These are phyloP conservation scores for Sporothrix curviconia DNA, from an alignment of 2,329 filamentous ascomycete genomes.

Conservation along the genomic window DNA sequence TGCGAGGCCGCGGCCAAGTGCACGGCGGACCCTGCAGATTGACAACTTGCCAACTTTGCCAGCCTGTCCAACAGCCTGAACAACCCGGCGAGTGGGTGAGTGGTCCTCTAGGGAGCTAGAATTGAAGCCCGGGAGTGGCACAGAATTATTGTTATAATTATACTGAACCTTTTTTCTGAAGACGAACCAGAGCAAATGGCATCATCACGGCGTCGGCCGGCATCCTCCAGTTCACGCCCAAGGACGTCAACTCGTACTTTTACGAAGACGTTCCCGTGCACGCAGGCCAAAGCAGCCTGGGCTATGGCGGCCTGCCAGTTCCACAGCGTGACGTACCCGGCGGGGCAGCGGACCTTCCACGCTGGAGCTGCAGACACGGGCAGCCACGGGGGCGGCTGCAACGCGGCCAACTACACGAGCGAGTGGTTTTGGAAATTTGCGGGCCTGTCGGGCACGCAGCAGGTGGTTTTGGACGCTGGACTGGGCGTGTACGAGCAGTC, in stretches of 20 bases:
- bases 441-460: conserved; percentile 15
- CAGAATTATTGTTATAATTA: no score
- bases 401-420: conserved; percentile 16
- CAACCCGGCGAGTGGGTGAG: conserved; percentile 13
- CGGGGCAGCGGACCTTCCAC: conserved; percentile 15
- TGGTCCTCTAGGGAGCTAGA: no score
- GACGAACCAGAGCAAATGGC: conserved; percentile 17
- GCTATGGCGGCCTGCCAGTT: conserved; percentile 17
- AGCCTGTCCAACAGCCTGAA: conserved; percentile 15
- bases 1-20: conserved; percentile 9
- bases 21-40: conserved; percentile 11
- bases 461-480: conserved; percentile 19
- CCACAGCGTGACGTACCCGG: conserved; percentile 15
- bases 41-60: conserved; percentile 17
- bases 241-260: conserved; percentile 16
- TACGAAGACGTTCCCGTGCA: conserved; percentile 17
- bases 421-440: conserved; percentile 17
- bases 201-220: conserved; percentile 7
- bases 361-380: conserved; percentile 16
- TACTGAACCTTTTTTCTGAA: no score
- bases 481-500: conserved; percentile 16
- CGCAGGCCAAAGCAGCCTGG: conserved; percentile 13
- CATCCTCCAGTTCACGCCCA: conserved; percentile 14
- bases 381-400: conserved; percentile 6
- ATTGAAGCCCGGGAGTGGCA: no score